These are phyloP conservation scores for Plantago lanceolata DNA, from an alignment of 305 asterid genomes.

Conservation along the genomic window DNA sequence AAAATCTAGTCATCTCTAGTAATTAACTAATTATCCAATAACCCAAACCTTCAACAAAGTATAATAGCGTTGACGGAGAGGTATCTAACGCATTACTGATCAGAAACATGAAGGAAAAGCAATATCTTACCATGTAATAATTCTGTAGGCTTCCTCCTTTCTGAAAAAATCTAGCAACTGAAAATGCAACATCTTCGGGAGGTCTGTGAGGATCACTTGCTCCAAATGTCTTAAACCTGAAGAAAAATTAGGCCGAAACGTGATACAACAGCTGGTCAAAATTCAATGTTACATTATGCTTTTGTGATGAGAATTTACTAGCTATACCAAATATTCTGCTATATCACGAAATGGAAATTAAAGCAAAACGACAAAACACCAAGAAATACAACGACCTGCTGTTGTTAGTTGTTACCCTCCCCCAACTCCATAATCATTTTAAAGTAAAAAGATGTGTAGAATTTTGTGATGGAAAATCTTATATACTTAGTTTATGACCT, in stretches of 20 bases:
- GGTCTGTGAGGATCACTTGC: conserved; percentile 92
- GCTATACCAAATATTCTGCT: background rate
- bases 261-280: conserved; percentile 5
- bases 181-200: conserved; percentile 81
- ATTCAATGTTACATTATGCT: conserved; percentile 14
- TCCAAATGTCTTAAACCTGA: conserved; percentile 93
- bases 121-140: conserved; percentile 71
- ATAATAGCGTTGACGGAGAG: too few relatives aligned
- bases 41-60: too few relatives aligned
- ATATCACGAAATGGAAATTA: background rate
- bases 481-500: too few relatives aligned
- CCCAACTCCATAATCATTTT: background rate
- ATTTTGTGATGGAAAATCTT: background rate
- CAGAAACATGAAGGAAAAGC: conserved; percentile 5
- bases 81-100: conserved; percentile 3
- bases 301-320: conserved; percentile 9
- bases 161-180: conserved; percentile 92
- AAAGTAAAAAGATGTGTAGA: too few relatives aligned
- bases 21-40: too few relatives aligned
- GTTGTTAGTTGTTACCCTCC: background rate
- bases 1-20: too few relatives aligned
- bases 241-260: conserved; percentile 18
- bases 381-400: background rate
- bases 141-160: conserved; percentile 93
- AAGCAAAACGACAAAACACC: background rate